Base-by-base conservation (phyloP, 768 basidiomycete species). In the Boletus vermiculosoides region DNA sequence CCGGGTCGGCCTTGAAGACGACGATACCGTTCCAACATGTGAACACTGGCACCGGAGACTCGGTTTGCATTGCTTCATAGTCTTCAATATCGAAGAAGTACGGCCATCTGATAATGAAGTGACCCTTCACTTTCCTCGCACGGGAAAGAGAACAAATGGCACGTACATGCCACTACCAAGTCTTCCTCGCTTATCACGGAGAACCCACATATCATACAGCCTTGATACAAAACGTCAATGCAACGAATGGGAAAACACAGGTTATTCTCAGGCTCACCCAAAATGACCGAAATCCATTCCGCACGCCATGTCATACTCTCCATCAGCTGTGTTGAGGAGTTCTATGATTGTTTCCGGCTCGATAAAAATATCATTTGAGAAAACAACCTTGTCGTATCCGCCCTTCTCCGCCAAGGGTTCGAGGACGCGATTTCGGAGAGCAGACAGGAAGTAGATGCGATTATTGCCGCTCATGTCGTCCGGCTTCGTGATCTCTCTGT, bases 11-110 rank as follows among this genome's bases (percentile, higher is more conserved):
- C 13, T 58, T 45, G 60, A 79, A 74, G 3, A 73, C 73, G 47
- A 70, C 69, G 59, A 79, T 76, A 36, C 78, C 78, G 50, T 79
- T 79, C 78, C 78, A 79, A 64, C 78, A 79, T 0, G 75, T 57
- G 54, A 77, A 76, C 7, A 78, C 78, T 10, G 78, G 77, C 2
- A 71, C 77, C 10, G 78, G 76, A 18, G 73, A 70, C 30, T 75
- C 78, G 12, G 52, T 57, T 50, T 70, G 63, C 63, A 79, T 70
- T 5, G 74, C 73, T 42, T 67, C 60, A 58, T 70, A 67, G 49
- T 63, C 73, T 10, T 69, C 71, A 11, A 67, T 61, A 44, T 79
- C 77, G 40, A 78, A 68, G 56, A 79, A 74, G 57, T 76, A 79
- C 0, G 78, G 78, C 77, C 78, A 66, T 56, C 65, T 66, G 30